Evolutionary conservation across 2,329 filamentous ascomycete genomes (phyloP), one percentile per base, ranked within the genome.

Genomic region (Claviceps sp.): DNA sequence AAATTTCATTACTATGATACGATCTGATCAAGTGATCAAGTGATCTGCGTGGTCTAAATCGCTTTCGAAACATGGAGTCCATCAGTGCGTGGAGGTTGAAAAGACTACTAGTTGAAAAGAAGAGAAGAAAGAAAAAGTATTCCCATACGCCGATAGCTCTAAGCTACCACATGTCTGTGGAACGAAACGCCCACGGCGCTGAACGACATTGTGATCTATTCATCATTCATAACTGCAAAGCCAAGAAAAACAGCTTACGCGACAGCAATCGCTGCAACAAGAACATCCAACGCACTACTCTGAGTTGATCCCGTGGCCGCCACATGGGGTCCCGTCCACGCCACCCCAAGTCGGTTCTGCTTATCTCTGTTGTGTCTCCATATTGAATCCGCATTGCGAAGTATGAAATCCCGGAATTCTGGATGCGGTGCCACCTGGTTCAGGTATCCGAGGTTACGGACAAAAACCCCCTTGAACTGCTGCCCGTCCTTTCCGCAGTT

Each of bases 391-490:
- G 84, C 84, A 53, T 85, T 87, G 30, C 64, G 68, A 47, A 73
- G 63, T 52, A 88, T 76, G 52, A 82, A 81, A 2, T 67, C 61
- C 13, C 65, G 67, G 60, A 81, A 83, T 9, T 63, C 62, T 3
- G 70, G 62, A 40, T 75, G 67, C 0, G 77, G 76, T 1, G 72
- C 73, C 2, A 65, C 75, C 1, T 66, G 60, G 22, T 84, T 70
- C 37, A 89, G 65, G 51, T 77, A 74, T 37, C 73, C 71, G 20
- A 89, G 67, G 60, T 85, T 85, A 20, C 82, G 74, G 16, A 78
- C 72, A 56, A 87, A 86, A 38, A 87, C 71, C 3, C 85, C 85
- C 65, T 89, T 88, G 73, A 88, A 89, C 60, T 85, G 80, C 37
- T 77, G 72, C 1, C 72, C 75, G 54, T 82, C 76, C 18, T 60